phyloP scores from a whole-genome alignment of 192 early-diverging fungal species.

The Coemansia sp. region DNA sequence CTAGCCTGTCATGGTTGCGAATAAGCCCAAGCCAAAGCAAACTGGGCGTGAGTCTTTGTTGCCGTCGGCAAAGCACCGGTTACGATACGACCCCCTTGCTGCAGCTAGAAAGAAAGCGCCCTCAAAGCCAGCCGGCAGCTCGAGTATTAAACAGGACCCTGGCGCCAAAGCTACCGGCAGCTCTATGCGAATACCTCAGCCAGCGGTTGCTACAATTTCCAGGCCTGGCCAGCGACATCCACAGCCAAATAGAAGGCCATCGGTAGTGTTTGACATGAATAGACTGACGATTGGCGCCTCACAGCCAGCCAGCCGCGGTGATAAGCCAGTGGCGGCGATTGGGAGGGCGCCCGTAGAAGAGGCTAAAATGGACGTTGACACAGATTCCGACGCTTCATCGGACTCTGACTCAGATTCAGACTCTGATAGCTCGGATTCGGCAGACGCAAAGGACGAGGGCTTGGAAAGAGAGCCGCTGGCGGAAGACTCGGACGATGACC shows the following conservation, averaged over 20 bases:
- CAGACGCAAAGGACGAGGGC: not conserved
- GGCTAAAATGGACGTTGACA: not conserved
- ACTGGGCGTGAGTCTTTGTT: not conserved
- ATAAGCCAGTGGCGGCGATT: not conserved
- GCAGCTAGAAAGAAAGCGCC: not conserved
- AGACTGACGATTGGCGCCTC: not conserved
- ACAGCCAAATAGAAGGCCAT: not conserved
- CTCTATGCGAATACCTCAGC: not conserved
- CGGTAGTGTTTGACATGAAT: not conserved
- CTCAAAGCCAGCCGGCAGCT: not conserved
- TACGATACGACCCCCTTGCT: not conserved
- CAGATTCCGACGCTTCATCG: not conserved
- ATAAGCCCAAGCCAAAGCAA: constrained; percentile 2
- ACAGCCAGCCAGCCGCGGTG: not conserved
- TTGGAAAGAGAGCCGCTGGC: not conserved
- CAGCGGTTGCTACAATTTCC: not conserved
- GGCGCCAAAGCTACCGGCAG: not conserved
- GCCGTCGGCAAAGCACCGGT: not conserved
- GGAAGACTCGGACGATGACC: not conserved
- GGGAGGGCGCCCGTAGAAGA: not conserved
- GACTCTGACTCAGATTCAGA: not conserved
- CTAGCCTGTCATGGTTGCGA: not conserved
- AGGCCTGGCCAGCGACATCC: not conserved
- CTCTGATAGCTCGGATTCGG: not conserved
- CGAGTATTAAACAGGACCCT: not conserved